Evolutionary conservation across 495 filamentous ascomycete genomes (phyloP), one percentile per base, ranked within the genome.

Genomic region (Lepraria neglecta): DNA sequence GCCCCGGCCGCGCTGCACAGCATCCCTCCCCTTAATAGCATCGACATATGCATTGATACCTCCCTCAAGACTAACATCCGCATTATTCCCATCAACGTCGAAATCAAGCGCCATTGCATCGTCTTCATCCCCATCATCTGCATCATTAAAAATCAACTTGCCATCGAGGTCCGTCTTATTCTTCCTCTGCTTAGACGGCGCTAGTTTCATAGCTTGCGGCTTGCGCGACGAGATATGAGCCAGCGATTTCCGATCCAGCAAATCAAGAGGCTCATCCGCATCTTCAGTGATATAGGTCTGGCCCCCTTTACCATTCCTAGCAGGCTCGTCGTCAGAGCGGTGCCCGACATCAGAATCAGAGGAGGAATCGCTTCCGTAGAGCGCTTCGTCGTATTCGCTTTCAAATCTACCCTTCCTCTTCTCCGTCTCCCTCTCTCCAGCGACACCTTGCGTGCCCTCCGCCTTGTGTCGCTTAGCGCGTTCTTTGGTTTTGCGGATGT

Each of bases 401-500:
- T 89, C 87, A 73, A 92, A 92, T 54, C 80, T 80, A 58, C 78
- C 76, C 65, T 80, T 82, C 40, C 77, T 74, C 64, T 77, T 78
- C 46, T 60, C 48, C 45, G 42, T 52, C n/a, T 43, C 12, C 24
- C 1, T 24, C 46, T 48, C 38, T 44, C 56, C 60, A 11, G 69
- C 68, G 10, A 64, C 68, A 48, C 66, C 70, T 31, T 65, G 72
- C 10, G 61, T 64, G 6, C 42, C 65, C 61, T 72, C 64, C 63
- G 62, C 65, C 77, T 89, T 94, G 75, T 88, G 88, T 68, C 84
- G 83, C 82, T 97, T 97, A 63, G 77, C 82, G 45, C 90, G 79
- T 72, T 98, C 94, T 66, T 88, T 87, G 52, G 87, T 88, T 76
- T 97, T 98, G 47, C 92, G 86, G 70, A 98, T 96, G 65, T 96